Conservation (phyloP, 2,329 filamentous ascomycete species). For the Diaporthe australafricana region DNA sequence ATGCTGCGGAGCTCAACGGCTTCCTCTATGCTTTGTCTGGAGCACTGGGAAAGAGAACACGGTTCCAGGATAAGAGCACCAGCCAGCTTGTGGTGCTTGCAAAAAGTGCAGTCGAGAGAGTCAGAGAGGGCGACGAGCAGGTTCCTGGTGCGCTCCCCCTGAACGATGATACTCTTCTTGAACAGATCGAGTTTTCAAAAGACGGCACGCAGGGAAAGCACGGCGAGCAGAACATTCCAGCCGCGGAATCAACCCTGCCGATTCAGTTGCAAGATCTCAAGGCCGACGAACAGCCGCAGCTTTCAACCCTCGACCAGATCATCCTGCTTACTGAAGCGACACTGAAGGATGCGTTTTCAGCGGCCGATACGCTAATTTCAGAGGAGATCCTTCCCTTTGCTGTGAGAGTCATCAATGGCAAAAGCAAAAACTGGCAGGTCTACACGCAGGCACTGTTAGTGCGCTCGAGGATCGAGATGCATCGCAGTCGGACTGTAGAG, state of each 20-base stretch:
- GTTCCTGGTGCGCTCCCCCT: slow-evolving; percentile 79
- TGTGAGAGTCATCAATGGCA: slow-evolving; percentile 85
- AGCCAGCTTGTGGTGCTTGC: slow-evolving; percentile 94
- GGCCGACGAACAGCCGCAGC: slow-evolving; percentile 83
- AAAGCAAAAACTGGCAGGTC: slow-evolving; percentile 96
- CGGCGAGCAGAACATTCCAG: slow-evolving; percentile 46
- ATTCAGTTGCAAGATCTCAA: slow-evolving; percentile 72
- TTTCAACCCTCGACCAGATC: slow-evolving; percentile 87
- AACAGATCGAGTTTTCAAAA: slow-evolving; percentile 83
- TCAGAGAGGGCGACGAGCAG: slow-evolving; percentile 40
- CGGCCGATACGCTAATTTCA: slow-evolving; percentile 85
- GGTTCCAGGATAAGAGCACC: slow-evolving; percentile 81
- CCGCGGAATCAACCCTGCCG: slow-evolving; percentile 60
- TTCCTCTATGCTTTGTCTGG: slow-evolving; percentile 89
- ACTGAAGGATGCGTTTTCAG: slow-evolving; percentile 87
- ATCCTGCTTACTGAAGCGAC: slow-evolving; percentile 90
- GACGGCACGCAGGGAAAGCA: slow-evolving; percentile 53
- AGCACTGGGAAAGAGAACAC: slow-evolving; percentile 85
- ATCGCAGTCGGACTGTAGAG: slow-evolving; percentile 88
- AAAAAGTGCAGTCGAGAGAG: slow-evolving; percentile 68
- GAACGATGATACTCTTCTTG: slow-evolving; percentile 93
- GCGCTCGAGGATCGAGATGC: slow-evolving; percentile 88
- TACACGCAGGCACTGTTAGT: slow-evolving; percentile 95
- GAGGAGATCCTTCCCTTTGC: slow-evolving; percentile 95
- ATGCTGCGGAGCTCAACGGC: slow-evolving; percentile 73